Percentiles rank a stretch among this genome's conserved stretches.
Conservation (phyloP, 208 protist species). For the Acanthamoeba triangularis region DNA sequence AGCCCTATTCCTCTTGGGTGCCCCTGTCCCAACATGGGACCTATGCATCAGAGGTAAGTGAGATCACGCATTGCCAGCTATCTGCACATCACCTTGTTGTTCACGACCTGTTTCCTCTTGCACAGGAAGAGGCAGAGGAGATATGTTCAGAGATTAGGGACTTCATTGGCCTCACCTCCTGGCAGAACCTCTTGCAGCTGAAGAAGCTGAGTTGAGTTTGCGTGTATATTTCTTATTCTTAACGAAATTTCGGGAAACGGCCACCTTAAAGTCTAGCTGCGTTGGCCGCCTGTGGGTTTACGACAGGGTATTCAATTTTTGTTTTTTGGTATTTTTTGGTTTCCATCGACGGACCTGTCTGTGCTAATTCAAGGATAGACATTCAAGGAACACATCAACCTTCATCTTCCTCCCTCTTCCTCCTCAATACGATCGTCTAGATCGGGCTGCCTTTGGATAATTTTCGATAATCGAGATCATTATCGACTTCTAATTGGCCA, state of each 20-base stretch:
- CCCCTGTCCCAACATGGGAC: slow-evolving; percentile 8
- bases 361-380: background rate
- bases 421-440: background rate
- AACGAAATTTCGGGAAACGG: background rate
- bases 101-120: background rate
- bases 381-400: slow-evolving; percentile 13
- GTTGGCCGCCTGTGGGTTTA: background rate
- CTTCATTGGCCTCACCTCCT: background rate
- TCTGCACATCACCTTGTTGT: background rate
- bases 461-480: slow-evolving; percentile 2
- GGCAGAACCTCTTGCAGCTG: slow-evolving; percentile 18
- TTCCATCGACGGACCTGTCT: background rate
- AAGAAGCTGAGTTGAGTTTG: slow-evolving; percentile 3
- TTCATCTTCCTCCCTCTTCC: background rate
- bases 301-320: background rate
- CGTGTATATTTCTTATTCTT: background rate
- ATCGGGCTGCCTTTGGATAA: background rate
- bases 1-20: slow-evolving; percentile 19
- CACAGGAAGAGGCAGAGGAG: slow-evolving; percentile 1
- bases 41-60: slow-evolving; percentile 13
- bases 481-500: slow-evolving; percentile 5
- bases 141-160: slow-evolving; percentile 48
- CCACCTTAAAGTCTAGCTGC: background rate
- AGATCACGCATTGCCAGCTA: too few species aligned
- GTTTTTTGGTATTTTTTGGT: background rate